phyloP scores from a whole-genome alignment of 2,329 filamentous ascomycete genomes.

The Chaetothyriales sp. region DNA sequence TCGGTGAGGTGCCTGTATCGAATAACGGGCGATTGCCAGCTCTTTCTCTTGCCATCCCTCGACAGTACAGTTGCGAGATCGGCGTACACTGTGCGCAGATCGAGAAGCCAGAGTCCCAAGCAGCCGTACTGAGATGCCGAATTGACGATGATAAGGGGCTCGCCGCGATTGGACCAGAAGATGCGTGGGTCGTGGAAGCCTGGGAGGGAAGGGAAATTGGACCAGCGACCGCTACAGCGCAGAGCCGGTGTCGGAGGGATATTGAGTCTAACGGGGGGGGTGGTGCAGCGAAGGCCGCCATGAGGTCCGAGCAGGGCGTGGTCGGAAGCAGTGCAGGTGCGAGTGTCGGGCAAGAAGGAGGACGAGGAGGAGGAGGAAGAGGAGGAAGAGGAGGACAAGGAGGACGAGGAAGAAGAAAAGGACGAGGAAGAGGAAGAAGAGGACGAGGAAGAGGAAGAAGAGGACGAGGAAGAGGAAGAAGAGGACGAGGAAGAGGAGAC shows the following conservation, averaged over 20 bases:
- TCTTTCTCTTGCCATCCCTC: neutral
- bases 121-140: slow-evolving; percentile 23
- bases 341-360: slow-evolving; percentile 13
- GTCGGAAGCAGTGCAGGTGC: slow-evolving; percentile 22
- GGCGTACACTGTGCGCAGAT: slow-evolving; percentile 18
- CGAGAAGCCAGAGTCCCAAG: slow-evolving; percentile 24
- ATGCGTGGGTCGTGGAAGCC: slow-evolving; percentile 30
- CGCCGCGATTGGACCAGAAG: slow-evolving; percentile 28
- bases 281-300: slow-evolving; percentile 25
- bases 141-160: slow-evolving; percentile 27
- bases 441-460: too few species aligned
- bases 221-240: slow-evolving; percentile 22
- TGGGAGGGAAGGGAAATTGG: slow-evolving; percentile 25
- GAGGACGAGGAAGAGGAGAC: too few species aligned
- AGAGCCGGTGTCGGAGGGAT: slow-evolving; percentile 28
- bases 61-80: slow-evolving; percentile 4
- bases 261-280: slow-evolving; percentile 21
- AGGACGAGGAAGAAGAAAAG: too few species aligned
- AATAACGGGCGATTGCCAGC: slow-evolving; percentile 12
- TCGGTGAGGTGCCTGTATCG: slow-evolving; percentile 24
- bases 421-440: too few species aligned
- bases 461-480: too few species aligned
- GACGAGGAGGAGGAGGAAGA: too few species aligned
- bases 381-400: too few species aligned
- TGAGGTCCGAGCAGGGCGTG: slow-evolving; percentile 20